Evolutionary conservation across 106 monocot species (phyloP), one percentile per base, ranked within the genome.

Genomic region (Allium fistulosum): DNA sequence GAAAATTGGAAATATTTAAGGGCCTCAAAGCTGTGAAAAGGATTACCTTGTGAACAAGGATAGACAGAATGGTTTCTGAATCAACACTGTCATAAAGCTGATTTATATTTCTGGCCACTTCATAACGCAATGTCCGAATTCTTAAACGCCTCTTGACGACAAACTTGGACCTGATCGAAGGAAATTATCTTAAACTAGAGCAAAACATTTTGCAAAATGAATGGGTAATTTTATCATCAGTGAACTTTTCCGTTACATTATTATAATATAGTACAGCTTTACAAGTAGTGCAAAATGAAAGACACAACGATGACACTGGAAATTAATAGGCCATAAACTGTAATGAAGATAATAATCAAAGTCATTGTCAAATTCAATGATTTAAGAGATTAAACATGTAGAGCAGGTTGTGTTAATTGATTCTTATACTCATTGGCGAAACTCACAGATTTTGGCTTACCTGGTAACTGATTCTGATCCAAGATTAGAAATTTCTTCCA

Each of bases 11-110:
- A 37, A 37, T 37, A 37, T 37, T 37, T 37, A 37, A 37, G 37
- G 37, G 5, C 37, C 37, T 37, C 37, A 37, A 37, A 37, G 37
- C 37, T 52, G 66, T 22, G 14, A 51, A 66, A 27, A 66, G 52
- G 26, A 11, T 11, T 70, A 99, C 97, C 92, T 99, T 99, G 72
- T 99, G 97, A 75, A 99, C 90, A 62, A 99, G 97, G 64, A 99
- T 81, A 13, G 86, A 85, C 46, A 99, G 78, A 67, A 92, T 68
- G 37, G 77, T 76, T 75, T 99, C 97, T 2, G 92, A 67, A 78
- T 92, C 92, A 76, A 99, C 97, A 70, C 71, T 78, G 63, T 92
- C 89, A 82, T 92, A 99, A 17, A 99, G 79, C 71, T 99, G 84
- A 75, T 80, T 86, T 13, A 90, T 78, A 62, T 84, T 81, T 69